These are phyloP conservation scores for Endocarpon pusillum DNA, from an alignment of 495 filamentous ascomycete genomes.

Conservation along the genomic window DNA sequence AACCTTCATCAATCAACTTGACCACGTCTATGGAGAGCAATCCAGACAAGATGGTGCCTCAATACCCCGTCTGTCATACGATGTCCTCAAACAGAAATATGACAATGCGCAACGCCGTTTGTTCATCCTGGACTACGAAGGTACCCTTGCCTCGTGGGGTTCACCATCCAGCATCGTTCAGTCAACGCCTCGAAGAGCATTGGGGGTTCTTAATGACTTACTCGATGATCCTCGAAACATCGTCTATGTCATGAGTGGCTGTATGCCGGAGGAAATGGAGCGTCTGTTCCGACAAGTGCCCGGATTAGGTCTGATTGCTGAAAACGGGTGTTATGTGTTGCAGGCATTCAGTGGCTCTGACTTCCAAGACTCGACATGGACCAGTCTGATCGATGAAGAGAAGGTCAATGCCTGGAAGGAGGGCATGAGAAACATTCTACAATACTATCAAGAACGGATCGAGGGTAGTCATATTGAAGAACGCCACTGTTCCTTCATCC, in stretches of 20 bases:
- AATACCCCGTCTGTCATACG: slow-evolving; percentile 63
- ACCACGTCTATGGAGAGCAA: slow-evolving; percentile 63
- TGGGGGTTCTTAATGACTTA: slow-evolving; percentile 64
- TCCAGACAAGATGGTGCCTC: slow-evolving; percentile 64
- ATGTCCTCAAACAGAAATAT: slow-evolving; percentile 45
- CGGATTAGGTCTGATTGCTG: slow-evolving; percentile 70
- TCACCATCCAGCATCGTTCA: slow-evolving; percentile 63
- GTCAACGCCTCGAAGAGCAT: slow-evolving; percentile 64
- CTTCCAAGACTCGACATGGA: too few relatives aligned
- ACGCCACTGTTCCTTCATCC: slow-evolving; percentile 68
- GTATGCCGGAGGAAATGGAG: slow-evolving; percentile 74
- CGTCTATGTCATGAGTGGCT: slow-evolving; percentile 86
- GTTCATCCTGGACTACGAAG: slow-evolving; percentile 85
- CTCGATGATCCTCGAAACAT: slow-evolving; percentile 59
- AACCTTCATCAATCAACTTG: slow-evolving; percentile 48
- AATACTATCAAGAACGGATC: slow-evolving; percentile 75
- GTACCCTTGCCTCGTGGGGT: slow-evolving; percentile 73
- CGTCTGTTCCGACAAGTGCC: slow-evolving; percentile 61
- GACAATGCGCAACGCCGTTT: slow-evolving; percentile 43
- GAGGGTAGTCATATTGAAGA: slow-evolving; percentile 77
- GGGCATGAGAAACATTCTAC: slow-evolving; percentile 54
- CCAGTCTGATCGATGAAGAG: slow-evolving; percentile 47
- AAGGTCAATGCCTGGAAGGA: slow-evolving; percentile 60
- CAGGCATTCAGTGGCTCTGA: slow-evolving; percentile 41
- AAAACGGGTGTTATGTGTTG: slow-evolving; percentile 81